Evolutionary conservation across 257 asterid genomes (phyloP).

Genomic region (Striga asiatica): DNA sequence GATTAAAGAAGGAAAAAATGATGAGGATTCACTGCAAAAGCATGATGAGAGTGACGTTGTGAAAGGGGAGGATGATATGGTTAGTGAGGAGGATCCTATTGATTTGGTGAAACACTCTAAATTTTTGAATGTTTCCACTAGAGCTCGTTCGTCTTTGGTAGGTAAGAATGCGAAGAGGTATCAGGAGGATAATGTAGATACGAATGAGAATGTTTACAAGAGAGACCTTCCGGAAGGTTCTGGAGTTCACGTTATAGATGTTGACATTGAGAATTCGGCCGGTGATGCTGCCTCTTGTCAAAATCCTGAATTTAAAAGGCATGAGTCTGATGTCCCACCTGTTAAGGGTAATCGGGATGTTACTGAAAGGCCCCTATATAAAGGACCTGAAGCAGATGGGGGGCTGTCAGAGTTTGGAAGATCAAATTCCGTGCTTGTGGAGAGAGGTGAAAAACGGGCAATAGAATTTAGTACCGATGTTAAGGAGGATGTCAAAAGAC

Average conservation of each 20-base stretch:
- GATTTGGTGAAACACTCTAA: slow-evolving; percentile 51
- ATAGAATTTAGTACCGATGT: slow-evolving; percentile 27
- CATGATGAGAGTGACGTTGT: slow-evolving; percentile 24
- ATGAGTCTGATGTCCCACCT: slow-evolving; percentile 25
- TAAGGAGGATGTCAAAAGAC: slow-evolving; percentile 42
- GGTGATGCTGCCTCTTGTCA: slow-evolving; percentile 30
- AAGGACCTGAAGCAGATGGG: slow-evolving; percentile 27
- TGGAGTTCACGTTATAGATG: slow-evolving; percentile 26
- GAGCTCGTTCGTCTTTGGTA: slow-evolving; percentile 57
- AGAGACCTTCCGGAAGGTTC: slow-evolving; percentile 35
- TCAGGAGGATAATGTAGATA: slow-evolving; percentile 23
- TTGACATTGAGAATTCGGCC: slow-evolving; percentile 28
- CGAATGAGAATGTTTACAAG: slow-evolving; percentile 19
- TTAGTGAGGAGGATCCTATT: slow-evolving; percentile 22
- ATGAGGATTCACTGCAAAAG: slow-evolving; percentile 24
- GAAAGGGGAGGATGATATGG: slow-evolving; percentile 23
- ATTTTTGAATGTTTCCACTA: slow-evolving; percentile 55
- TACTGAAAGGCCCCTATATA: slow-evolving; percentile 19
- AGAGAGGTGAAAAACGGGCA: slow-evolving; percentile 51
- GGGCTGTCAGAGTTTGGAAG: slow-evolving; percentile 33
- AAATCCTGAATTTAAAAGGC: slow-evolving; percentile 20
- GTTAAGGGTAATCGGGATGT: slow-evolving; percentile 21
- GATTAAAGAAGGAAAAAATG: slow-evolving; percentile 21
- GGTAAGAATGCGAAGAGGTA: slow-evolving; percentile 35
- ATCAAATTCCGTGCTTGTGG: slow-evolving; percentile 26